phyloP scores from a whole-genome alignment of 768 basidiomycete species.

The Ramaria sp. region DNA sequence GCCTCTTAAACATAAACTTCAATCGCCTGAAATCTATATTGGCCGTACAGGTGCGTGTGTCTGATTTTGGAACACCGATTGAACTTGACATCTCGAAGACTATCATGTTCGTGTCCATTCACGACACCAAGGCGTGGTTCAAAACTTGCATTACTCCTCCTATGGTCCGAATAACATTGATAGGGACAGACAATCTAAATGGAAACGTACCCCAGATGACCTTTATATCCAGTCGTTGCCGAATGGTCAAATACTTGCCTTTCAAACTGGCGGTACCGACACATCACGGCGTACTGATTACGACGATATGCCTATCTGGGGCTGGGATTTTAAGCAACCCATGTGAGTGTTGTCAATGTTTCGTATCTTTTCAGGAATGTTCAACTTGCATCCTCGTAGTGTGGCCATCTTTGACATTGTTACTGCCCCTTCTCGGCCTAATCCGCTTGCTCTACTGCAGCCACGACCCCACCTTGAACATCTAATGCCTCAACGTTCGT shows the following conservation, averaged over 20 bases:
- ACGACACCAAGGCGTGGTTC: constrained; percentile 38
- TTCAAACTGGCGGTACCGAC: constrained; percentile 24
- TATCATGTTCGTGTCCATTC: constrained; percentile 83
- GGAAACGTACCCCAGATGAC: constrained; percentile 68
- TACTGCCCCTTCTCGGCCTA: constrained; percentile 29
- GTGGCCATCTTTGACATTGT: constrained; percentile 81
- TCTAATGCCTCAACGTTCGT: constrained; percentile 38
- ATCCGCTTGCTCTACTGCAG: constrained; percentile 80
- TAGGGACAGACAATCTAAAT: constrained; percentile 56
- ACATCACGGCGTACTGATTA: constrained; percentile 18
- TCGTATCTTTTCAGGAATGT: neutral
- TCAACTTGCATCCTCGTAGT: constrained; percentile 25
- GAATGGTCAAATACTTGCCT: constrained; percentile 68
- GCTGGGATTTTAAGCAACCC: constrained; percentile 45
- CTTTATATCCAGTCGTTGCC: constrained; percentile 74
- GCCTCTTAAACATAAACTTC: constrained; percentile 19
- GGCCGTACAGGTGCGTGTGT: constrained; percentile 48
- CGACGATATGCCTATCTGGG: constrained; percentile 42
- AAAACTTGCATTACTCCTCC: constrained; percentile 81
- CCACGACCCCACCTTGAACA: constrained; percentile 70
- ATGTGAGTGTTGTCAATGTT: constrained; percentile 39
- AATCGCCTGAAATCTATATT: constrained; percentile 42
- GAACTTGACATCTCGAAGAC: constrained; percentile 38
- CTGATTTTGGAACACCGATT: neutral
- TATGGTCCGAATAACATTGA: constrained; percentile 93